Percentiles rank a stretch among this genome's conserved stretches.
Conservation (phyloP, 2,329 filamentous ascomycete genomes). For the Hymenoscyphus salicellus region DNA sequence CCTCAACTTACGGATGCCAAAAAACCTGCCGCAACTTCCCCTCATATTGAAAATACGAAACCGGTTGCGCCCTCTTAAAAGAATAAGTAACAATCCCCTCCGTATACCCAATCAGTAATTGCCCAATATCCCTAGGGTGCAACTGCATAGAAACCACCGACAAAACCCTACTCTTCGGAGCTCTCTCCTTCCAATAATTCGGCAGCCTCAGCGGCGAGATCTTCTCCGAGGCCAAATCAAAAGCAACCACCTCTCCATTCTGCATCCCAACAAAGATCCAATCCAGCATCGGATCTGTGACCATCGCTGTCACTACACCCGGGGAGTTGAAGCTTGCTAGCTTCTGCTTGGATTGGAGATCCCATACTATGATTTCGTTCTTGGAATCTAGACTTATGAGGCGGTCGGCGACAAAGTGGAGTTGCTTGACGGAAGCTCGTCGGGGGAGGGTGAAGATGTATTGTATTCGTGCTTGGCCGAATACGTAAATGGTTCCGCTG, state of each 20-base stretch:
- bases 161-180: conserved; percentile 62
- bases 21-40: conserved; percentile 74
- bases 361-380: conserved; percentile 82
- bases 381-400: conserved; percentile 80
- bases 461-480: conserved; percentile 77
- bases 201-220: conserved; percentile 77
- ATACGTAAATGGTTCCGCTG: conserved; percentile 81
- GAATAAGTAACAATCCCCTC: conserved; percentile 87
- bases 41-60: conserved; percentile 79
- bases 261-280: conserved; percentile 85
- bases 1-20: conserved; percentile 68
- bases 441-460: conserved; percentile 69
- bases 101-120: conserved; percentile 84
- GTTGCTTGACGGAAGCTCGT: conserved; percentile 68
- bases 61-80: conserved; percentile 82
- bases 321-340: conserved; percentile 71
- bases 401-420: conserved; percentile 85
- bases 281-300: conserved; percentile 86
- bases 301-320: conserved; percentile 68
- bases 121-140: conserved; percentile 89
- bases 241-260: conserved; percentile 84
- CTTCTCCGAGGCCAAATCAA: conserved; percentile 80
- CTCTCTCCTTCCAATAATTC: conserved; percentile 78
- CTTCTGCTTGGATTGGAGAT: conserved; percentile 66
- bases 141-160: conserved; percentile 75